phyloP scores from a whole-genome alignment of 805 yeast genomes.

The Candida ponderosae region DNA sequence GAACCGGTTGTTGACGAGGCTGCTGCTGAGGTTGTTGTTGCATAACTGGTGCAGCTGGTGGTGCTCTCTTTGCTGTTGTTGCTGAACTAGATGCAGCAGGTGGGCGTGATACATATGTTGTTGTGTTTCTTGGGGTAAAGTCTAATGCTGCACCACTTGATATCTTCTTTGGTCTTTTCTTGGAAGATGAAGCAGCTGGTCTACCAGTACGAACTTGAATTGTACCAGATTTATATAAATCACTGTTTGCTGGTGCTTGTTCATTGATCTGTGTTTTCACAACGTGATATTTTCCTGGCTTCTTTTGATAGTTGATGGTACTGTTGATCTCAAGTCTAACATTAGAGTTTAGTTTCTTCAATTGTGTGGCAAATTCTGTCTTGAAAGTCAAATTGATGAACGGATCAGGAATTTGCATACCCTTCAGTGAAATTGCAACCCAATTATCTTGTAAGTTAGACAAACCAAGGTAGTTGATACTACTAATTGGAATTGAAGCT shows the following conservation, averaged over 20 bases:
- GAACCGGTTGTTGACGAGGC: conserved; percentile 5
- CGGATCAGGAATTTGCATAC: conserved; percentile 57
- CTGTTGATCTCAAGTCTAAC: conserved; percentile 61
- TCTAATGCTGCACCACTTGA: conserved; percentile 17
- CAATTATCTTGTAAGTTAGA: conserved; percentile 86
- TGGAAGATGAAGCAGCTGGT: conserved; percentile 65
- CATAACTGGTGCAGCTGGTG: conserved; percentile 21
- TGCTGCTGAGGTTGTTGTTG: conserved; percentile 10
- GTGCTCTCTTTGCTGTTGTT: conserved; percentile 16
- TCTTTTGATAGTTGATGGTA: conserved; percentile 77
- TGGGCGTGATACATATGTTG: conserved; percentile 6
- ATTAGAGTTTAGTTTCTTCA: conserved; percentile 52
- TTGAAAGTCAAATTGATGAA: conserved; percentile 77
- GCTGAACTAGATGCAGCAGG: conserved; percentile 12
- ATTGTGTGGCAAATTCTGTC: conserved; percentile 77
- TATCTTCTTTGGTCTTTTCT: conserved; percentile 65
- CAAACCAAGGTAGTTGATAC: conserved; percentile 56
- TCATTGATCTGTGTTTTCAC: conserved; percentile 63
- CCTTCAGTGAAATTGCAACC: conserved; percentile 49
- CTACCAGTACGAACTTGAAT: conserved; percentile 76
- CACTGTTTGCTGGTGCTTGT: conserved; percentile 59
- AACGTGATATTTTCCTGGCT: conserved; percentile 71
- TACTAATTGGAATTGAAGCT: conserved; percentile 47
- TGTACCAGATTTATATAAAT: conserved; percentile 80
- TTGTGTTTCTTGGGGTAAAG: conserved; percentile 21